phyloP scores from a whole-genome alignment of 2,329 filamentous ascomycete species.

The Cladosporium sp. region DNA sequence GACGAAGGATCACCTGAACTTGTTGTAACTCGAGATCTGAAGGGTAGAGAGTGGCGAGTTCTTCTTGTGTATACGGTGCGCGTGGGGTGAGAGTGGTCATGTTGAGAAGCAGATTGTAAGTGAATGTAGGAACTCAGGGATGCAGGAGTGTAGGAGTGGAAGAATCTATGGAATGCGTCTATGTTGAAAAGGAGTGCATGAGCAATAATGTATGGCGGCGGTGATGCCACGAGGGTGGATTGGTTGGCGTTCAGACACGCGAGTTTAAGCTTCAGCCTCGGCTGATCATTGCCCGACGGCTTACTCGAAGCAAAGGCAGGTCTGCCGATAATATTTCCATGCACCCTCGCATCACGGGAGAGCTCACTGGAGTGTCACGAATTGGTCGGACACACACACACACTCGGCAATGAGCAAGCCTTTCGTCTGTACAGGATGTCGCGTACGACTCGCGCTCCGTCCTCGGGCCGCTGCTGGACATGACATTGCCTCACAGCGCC shows the following conservation, averaged over 20 bases:
- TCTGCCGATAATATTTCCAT: conserved; percentile 7
- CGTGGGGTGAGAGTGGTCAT: conserved; percentile 82
- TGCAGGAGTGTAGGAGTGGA: background rate
- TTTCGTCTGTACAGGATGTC: conserved; percentile 23
- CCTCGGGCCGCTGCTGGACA: background rate
- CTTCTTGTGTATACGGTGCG: conserved; percentile 73
- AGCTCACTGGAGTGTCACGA: background rate
- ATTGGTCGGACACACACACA: background rate
- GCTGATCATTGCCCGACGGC: background rate
- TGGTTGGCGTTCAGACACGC: conserved; percentile 13
- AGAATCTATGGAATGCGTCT: background rate
- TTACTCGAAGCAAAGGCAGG: background rate
- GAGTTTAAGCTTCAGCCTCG: conserved; percentile 8
- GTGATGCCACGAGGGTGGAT: background rate
- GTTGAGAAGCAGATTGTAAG: background rate
- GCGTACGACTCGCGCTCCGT: conserved; percentile 13
- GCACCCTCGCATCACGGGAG: background rate
- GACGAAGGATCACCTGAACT: conserved; percentile 71
- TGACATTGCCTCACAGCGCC: background rate
- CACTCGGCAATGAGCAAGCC: conserved; percentile 17
- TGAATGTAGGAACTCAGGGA: background rate
- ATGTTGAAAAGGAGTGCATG: background rate
- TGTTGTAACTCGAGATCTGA: conserved; percentile 76
- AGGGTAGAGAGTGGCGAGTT: conserved; percentile 81
- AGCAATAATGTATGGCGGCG: background rate